These are phyloP conservation scores for Schizosaccharomyces osmophilus DNA, from an alignment of 805 yeast genomes.

Conservation along the genomic window DNA sequence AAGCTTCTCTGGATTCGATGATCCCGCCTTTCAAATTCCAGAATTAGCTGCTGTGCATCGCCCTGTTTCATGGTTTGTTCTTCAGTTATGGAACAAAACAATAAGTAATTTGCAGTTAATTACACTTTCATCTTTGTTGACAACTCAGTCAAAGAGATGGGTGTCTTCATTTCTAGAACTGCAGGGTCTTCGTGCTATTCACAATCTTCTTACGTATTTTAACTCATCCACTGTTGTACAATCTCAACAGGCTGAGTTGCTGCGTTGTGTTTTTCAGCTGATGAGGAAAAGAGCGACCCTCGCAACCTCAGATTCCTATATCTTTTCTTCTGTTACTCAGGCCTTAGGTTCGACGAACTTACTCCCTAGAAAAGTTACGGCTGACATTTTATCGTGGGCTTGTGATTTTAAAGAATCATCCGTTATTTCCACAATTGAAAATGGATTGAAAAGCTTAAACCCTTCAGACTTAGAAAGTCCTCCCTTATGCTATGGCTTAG, in stretches of 20 bases:
- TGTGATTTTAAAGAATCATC: background rate
- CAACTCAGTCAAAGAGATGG: background rate
- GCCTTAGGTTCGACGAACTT: background rate
- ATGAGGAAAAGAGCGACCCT: background rate
- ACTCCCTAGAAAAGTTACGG: background rate
- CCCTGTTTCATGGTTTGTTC: background rate
- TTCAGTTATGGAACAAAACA: background rate
- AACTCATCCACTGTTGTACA: background rate
- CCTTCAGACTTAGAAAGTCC: background rate
- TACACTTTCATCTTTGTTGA: background rate
- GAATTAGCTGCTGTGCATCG: background rate
- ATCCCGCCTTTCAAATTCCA: background rate
- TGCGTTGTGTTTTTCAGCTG: background rate
- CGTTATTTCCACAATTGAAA: background rate
- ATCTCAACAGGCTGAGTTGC: background rate
- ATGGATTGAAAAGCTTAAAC: background rate
- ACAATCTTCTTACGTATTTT: background rate
- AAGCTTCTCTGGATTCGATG: background rate
- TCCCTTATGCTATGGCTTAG: background rate
- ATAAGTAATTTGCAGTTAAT: background rate
- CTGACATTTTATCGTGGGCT: background rate
- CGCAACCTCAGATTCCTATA: background rate
- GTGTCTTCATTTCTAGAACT: background rate
- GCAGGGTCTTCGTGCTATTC: background rate
- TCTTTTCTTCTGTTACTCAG: background rate